These are phyloP conservation scores for Ceratocystis papillata DNA, from an alignment of 2,329 filamentous ascomycete genomes.

Conservation along the genomic window DNA sequence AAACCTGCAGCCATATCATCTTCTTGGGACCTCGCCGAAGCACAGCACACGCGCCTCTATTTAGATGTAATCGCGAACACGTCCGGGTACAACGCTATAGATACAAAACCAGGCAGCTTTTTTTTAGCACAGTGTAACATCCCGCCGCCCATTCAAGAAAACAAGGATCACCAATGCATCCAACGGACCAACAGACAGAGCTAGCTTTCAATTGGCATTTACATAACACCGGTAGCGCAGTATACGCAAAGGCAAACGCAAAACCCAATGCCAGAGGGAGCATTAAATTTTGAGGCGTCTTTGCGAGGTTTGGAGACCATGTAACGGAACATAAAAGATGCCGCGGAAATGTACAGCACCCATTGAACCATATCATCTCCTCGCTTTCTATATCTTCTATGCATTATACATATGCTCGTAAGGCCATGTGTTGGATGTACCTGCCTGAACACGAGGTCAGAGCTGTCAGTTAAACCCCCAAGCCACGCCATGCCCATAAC, in stretches of 20 bases:
- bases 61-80: background rate
- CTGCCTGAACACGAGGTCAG: background rate
- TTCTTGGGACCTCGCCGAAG: background rate
- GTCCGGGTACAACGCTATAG: background rate
- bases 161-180: slow-evolving; percentile 13
- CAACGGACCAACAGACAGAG: background rate
- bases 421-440: background rate
- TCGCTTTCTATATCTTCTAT: too few species aligned
- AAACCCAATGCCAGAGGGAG: too few species aligned
- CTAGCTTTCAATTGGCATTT: background rate
- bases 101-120: background rate
- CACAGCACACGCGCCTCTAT: background rate
- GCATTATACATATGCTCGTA: background rate
- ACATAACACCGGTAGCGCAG: too few species aligned
- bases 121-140: slow-evolving; percentile 13
- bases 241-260: too few species aligned
- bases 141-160: background rate
- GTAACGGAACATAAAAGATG: too few species aligned
- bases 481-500: background rate
- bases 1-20: too few species aligned
- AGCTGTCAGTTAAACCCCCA: slow-evolving; percentile 4
- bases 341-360: too few species aligned
- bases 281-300: too few species aligned
- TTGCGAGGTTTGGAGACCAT: too few species aligned
- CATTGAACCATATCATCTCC: too few species aligned